A percentile compares a stretch with the other conserved stretches of the same genome.
phyloP scores from a whole-genome alignment of 805 yeast genomes.

The Metschnikowia chrysomelidarum region DNA sequence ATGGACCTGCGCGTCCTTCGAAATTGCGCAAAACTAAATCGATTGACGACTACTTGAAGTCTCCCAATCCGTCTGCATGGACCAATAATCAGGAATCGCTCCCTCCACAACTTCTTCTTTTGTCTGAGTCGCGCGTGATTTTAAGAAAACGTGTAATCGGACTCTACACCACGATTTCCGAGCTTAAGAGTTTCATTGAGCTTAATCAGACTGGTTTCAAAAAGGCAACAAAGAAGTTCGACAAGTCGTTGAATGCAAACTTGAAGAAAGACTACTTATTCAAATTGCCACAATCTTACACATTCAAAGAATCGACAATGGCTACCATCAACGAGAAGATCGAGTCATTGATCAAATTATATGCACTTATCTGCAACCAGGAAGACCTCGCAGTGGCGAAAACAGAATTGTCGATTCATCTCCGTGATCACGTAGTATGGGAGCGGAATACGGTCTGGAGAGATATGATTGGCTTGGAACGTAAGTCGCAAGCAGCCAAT shows the following conservation, averaged over 20 bases:
- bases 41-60: slow-evolving; percentile 36
- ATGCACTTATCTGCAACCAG: slow-evolving; percentile 34
- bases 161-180: slow-evolving; percentile 44
- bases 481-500: slow-evolving; percentile 76
- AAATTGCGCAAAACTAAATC: slow-evolving; percentile 21
- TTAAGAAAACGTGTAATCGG: slow-evolving; percentile 47
- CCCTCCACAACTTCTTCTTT: slow-evolving; percentile 19
- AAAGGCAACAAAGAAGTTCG: slow-evolving; percentile 53
- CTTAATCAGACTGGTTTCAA: slow-evolving; percentile 52
- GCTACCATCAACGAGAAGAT: slow-evolving; percentile 32
- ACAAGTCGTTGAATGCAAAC: slow-evolving; percentile 45
- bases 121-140: slow-evolving; percentile 48
- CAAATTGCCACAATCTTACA: slow-evolving; percentile 45
- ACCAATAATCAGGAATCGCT: slow-evolving; percentile 11
- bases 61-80: slow-evolving; percentile 32
- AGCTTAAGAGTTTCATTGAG: slow-evolving; percentile 50
- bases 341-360: slow-evolving; percentile 30
- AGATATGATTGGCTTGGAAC: slow-evolving; percentile 62
- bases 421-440: slow-evolving; percentile 56
- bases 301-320: slow-evolving; percentile 37
- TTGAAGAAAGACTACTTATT: slow-evolving; percentile 43
- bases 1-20: slow-evolving; percentile 7
- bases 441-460: slow-evolving; percentile 57
- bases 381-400: slow-evolving; percentile 44
- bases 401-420: slow-evolving; percentile 54